These are phyloP conservation scores for Leptodermis oblonga DNA, from an alignment of 257 asterid species.

Conservation along the genomic window DNA sequence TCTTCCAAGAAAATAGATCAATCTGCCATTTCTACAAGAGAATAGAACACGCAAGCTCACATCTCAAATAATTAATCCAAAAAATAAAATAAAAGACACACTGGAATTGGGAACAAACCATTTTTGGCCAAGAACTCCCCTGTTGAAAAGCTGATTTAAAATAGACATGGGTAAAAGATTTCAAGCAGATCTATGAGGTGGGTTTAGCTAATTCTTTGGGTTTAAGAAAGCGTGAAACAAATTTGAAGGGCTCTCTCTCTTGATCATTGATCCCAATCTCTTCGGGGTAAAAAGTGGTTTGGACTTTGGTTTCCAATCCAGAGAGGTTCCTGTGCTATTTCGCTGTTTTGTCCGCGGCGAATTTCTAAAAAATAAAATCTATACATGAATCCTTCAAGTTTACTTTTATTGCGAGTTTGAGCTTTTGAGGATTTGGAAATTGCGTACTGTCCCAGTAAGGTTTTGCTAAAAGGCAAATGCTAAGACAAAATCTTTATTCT, in stretches of 20 bases:
- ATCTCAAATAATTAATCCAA: not conserved
- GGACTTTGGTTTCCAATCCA: too few species aligned
- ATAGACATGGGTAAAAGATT: constrained; percentile 36
- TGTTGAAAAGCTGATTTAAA: constrained; percentile 85
- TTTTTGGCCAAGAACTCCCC: constrained; percentile 80
- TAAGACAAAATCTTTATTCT: too few species aligned
- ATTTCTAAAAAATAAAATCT: not conserved
- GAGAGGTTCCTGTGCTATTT: not conserved
- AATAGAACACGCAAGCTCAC: not conserved
- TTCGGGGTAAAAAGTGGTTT: not conserved
- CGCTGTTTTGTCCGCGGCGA: not conserved
- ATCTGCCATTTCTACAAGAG: not conserved
- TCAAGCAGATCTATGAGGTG: not conserved
- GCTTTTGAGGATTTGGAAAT: not conserved
- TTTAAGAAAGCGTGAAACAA: not conserved
- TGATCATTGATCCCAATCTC: not conserved
- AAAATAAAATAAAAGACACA: constrained; percentile 9
- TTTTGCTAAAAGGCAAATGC: too few species aligned
- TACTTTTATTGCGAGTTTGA: not conserved
- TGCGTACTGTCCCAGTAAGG: too few species aligned
- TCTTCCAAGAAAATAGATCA: not conserved
- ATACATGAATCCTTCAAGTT: not conserved
- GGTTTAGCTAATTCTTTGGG: not conserved
- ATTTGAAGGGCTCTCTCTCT: not conserved
- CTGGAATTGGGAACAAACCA: constrained; percentile 45